phyloP scores from a whole-genome alignment of 768 basidiomycete genomes.

The Mycena polygramma region DNA sequence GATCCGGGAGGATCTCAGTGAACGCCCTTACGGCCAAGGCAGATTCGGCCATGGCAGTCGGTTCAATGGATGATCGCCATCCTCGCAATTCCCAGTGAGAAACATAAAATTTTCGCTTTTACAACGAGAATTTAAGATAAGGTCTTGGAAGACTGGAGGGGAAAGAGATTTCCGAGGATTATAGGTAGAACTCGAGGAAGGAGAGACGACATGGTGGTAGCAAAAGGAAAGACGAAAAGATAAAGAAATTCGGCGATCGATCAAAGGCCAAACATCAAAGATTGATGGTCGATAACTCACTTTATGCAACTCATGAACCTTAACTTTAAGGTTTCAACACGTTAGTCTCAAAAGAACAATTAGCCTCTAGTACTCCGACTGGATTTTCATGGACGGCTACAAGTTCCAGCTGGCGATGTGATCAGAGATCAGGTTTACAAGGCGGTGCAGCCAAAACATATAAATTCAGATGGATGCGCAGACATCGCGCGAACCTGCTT shows the following conservation, averaged over 20 bases:
- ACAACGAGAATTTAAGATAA: neutral
- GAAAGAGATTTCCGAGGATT: neutral
- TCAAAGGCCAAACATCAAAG: neutral
- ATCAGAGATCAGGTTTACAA: neutral
- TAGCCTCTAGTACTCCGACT: too few species aligned
- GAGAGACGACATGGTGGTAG: neutral
- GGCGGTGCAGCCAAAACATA: conserved; percentile 5
- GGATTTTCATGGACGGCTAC: neutral
- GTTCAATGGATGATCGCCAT: neutral
- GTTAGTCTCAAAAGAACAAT: neutral
- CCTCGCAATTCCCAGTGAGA: neutral
- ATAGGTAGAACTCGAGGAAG: neutral
- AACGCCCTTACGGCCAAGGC: too few species aligned
- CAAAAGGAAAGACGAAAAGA: neutral
- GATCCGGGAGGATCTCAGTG: too few species aligned
- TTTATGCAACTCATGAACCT: too few species aligned
- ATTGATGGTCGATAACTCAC: neutral
- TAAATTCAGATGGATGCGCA: neutral
- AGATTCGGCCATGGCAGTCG: neutral
- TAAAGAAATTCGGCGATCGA: neutral
- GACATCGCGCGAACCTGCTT: neutral
- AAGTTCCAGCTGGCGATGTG: neutral
- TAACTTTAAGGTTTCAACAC: too few species aligned
- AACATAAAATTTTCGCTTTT: neutral
- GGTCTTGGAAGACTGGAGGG: neutral